These are phyloP conservation scores for Fusarium papillatum DNA, from an alignment of 2,329 filamentous ascomycete species.

Conservation along the genomic window DNA sequence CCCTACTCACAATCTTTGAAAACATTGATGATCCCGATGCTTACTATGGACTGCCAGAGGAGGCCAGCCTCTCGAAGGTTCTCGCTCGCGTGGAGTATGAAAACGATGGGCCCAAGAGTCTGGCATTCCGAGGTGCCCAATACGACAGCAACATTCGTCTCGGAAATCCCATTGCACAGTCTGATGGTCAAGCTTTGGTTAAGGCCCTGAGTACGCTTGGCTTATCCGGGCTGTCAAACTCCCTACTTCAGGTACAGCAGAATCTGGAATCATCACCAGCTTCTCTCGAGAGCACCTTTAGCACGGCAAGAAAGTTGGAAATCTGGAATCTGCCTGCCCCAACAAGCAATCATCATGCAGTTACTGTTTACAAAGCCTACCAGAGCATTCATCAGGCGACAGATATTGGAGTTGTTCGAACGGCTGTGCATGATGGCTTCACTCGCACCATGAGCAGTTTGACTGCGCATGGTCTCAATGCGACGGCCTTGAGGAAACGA, in stretches of 20 bases:
- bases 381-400: slow-evolving; percentile 81
- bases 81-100: slow-evolving; percentile 91
- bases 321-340: slow-evolving; percentile 93
- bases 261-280: slow-evolving; percentile 68
- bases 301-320: slow-evolving; percentile 85
- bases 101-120: slow-evolving; percentile 85
- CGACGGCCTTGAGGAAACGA: slow-evolving; percentile 65
- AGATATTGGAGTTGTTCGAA: slow-evolving; percentile 65
- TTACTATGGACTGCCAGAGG: slow-evolving; percentile 91
- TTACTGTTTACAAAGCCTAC: slow-evolving; percentile 83
- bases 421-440: slow-evolving; percentile 74
- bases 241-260: slow-evolving; percentile 78
- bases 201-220: slow-evolving; percentile 85
- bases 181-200: slow-evolving; percentile 79
- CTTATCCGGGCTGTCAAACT: slow-evolving; percentile 87
- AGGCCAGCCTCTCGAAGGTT: slow-evolving; percentile 81
- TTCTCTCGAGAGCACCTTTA: slow-evolving; percentile 80
- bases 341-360: slow-evolving; percentile 71
- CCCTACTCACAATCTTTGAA: slow-evolving; percentile 87
- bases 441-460: slow-evolving; percentile 71
- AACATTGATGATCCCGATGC: slow-evolving; percentile 96
- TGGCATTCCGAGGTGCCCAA: slow-evolving; percentile 91
- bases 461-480: slow-evolving; percentile 61
- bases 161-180: slow-evolving; percentile 64
- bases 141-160: slow-evolving; percentile 87